These are phyloP conservation scores for Teratosphaeria pseudoeucalypti DNA, from an alignment of 2,329 filamentous ascomycete species.

Conservation along the genomic window DNA sequence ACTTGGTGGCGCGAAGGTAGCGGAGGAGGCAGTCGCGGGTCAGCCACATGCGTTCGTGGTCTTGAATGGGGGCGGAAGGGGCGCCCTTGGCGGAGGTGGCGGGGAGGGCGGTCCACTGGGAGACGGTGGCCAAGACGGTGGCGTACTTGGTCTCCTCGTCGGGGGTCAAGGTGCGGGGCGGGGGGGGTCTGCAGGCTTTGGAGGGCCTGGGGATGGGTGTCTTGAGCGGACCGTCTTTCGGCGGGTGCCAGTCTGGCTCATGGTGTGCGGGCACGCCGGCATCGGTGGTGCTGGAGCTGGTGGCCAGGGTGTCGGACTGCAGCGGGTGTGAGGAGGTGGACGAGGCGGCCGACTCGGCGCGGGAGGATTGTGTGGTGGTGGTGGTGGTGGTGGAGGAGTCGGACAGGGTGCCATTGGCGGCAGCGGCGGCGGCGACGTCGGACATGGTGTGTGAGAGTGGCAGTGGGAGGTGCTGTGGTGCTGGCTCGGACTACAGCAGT, in stretches of 20 bases:
- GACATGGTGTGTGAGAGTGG: not conserved
- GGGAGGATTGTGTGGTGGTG: conserved; percentile 7
- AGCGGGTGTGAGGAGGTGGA: conserved; percentile 16
- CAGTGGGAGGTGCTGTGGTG: not conserved
- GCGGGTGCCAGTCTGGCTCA: conserved; percentile 16
- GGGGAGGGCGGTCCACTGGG: conserved; percentile 60
- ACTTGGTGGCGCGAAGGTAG: conserved; percentile 89
- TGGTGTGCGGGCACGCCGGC: conserved; percentile 11
- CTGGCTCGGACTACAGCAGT: not conserved
- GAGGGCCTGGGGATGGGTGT: conserved; percentile 23
- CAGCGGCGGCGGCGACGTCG: not conserved
- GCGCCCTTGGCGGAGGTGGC: conserved; percentile 50
- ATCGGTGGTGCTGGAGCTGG: conserved; percentile 13
- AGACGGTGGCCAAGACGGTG: conserved; percentile 59
- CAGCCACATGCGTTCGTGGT: conserved; percentile 78
- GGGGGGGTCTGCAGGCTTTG: conserved; percentile 45
- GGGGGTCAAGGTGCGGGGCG: conserved; percentile 52
- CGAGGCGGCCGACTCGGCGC: conserved; percentile 16
- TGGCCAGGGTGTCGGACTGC: conserved; percentile 13
- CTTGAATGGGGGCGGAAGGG: conserved; percentile 55
- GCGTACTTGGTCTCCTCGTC: conserved; percentile 80
- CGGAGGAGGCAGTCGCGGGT: conserved; percentile 85
- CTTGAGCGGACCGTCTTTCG: conserved; percentile 21
- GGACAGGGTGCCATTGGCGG: not conserved
- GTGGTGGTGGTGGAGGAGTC: not conserved